Evolutionary conservation across 2,329 filamentous ascomycete species (phyloP).

Genomic region (Ambrosiella beaveri): DNA sequence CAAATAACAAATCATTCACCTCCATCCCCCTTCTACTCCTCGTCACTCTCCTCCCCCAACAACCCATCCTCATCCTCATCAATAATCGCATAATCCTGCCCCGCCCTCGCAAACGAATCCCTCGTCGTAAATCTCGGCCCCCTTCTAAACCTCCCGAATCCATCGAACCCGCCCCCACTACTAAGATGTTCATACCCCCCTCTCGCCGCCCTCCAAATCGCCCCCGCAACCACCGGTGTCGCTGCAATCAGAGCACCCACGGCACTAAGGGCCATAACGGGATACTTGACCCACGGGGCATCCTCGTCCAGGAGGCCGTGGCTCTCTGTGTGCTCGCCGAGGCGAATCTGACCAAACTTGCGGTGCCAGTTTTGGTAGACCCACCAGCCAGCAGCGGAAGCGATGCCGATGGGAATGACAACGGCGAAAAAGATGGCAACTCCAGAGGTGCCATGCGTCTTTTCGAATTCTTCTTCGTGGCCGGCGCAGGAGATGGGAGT

Average conservation of each 20-base stretch:
- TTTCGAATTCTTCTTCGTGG: conserved; percentile 66
- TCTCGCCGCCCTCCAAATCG: conserved; percentile 50
- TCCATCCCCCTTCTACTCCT: conserved; percentile 37
- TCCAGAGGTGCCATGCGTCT: conserved; percentile 51
- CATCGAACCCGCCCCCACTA: conserved; percentile 26
- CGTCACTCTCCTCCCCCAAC: conserved; percentile 81
- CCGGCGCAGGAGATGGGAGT: conserved; percentile 50
- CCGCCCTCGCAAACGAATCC: conserved; percentile 71
- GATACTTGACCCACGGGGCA: conserved; percentile 63
- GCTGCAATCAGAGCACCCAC: conserved; percentile 40
- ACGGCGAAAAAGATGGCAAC: conserved; percentile 74
- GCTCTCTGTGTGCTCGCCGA: conserved; percentile 75
- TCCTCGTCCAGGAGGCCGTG: conserved; percentile 46
- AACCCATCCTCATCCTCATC: conserved; percentile 91
- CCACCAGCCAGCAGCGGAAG: conserved; percentile 62
- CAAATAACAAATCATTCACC: not conserved
- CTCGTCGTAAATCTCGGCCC: conserved; percentile 68
- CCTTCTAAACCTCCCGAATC: conserved; percentile 24
- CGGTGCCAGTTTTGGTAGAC: conserved; percentile 70
- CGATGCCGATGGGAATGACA: conserved; percentile 53
- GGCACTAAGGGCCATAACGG: conserved; percentile 55
- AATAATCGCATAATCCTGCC: conserved; percentile 74
- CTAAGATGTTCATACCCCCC: conserved; percentile 34
- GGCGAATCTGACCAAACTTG: conserved; percentile 81
- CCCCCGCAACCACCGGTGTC: conserved; percentile 53